Percentiles rank a stretch among this genome's conserved stretches.
Conservation (phyloP, 2,329 filamentous ascomycete species). For the Ophiobolus disseminans region DNA sequence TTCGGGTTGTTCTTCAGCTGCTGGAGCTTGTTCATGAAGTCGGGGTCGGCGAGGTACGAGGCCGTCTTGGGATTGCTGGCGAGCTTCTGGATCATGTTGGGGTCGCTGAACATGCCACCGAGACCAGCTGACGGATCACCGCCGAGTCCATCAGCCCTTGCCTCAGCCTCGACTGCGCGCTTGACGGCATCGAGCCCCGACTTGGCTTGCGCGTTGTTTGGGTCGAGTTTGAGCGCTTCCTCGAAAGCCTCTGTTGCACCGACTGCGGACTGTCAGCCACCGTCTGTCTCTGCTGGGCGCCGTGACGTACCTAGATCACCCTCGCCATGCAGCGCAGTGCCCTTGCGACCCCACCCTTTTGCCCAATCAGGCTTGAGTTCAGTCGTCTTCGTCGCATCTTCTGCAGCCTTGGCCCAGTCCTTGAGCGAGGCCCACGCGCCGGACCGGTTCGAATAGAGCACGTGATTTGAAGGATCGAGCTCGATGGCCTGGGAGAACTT, state of each 20-base stretch:
- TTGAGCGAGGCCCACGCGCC: slow-evolving; percentile 86
- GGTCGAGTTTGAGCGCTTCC: slow-evolving; percentile 90
- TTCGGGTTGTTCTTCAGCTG: slow-evolving; percentile 81
- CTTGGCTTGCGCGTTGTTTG: slow-evolving; percentile 91
- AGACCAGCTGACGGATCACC: slow-evolving; percentile 77
- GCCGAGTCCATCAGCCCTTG: slow-evolving; percentile 64
- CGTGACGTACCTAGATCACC: slow-evolving; percentile 72
- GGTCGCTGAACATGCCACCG: slow-evolving; percentile 94
- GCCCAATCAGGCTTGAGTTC: slow-evolving; percentile 97
- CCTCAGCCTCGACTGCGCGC: slow-evolving; percentile 84
- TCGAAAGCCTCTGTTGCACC: slow-evolving; percentile 90
- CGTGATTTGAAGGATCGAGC: slow-evolving; percentile 87
- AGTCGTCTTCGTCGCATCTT: slow-evolving; percentile 91
- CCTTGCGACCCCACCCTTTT: slow-evolving; percentile 95
- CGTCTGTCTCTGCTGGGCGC: too few relatives aligned
- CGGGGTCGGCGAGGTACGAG: slow-evolving; percentile 76
- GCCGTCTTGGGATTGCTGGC: slow-evolving; percentile 94
- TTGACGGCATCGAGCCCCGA: slow-evolving; percentile 83
- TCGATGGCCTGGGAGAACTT: slow-evolving; percentile 95
- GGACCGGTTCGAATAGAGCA: slow-evolving; percentile 97
- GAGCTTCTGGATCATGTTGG: slow-evolving; percentile 86
- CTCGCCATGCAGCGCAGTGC: slow-evolving; percentile 84
- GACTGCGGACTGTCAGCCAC: slow-evolving; percentile 53
- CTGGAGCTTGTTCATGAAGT: slow-evolving; percentile 91
- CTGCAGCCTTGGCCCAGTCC: slow-evolving; percentile 82